Evolutionary conservation across 805 yeast species (phyloP).

Genomic region (Scheffersomyces lignosus): DNA sequence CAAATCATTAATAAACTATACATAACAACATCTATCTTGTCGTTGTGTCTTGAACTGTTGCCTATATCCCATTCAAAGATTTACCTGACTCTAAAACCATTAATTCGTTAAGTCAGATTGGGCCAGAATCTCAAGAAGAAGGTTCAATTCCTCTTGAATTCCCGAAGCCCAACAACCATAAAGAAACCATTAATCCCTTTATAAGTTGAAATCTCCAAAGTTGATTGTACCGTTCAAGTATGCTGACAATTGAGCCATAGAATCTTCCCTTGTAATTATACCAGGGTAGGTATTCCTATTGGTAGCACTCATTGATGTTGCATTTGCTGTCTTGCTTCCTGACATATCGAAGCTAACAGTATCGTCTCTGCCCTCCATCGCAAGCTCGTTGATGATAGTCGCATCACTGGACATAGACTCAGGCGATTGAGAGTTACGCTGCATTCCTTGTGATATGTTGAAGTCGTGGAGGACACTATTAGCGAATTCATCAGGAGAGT

Average conservation of each 20-base stretch:
- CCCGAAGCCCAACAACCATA: too few species aligned
- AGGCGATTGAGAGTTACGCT: conserved; percentile 3
- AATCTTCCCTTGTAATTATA: conserved; percentile 21
- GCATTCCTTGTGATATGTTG: conserved; percentile 2
- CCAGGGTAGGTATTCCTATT: conserved; percentile 4
- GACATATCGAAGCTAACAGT: conserved; percentile 1
- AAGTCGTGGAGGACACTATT: conserved; percentile 11
- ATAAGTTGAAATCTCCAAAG: conserved; percentile 3
- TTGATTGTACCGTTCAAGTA: conserved; percentile 26
- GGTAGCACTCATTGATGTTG: conserved; percentile 14
- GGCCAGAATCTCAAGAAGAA: too few species aligned
- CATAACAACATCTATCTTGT: too few species aligned
- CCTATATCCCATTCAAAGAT: too few species aligned
- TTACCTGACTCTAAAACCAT: too few species aligned
- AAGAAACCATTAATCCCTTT: too few species aligned
- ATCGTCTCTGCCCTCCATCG: not conserved
- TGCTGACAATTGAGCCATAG: conserved; percentile 33
- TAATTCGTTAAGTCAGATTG: too few species aligned
- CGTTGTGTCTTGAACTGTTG: too few species aligned
- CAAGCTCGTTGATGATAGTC: conserved; percentile 17
- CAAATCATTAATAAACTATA: too few species aligned
- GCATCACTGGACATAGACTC: conserved; percentile 20
- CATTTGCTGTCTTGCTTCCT: not conserved
- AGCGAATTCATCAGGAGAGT: conserved; percentile 30
- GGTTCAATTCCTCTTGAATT: too few species aligned